A percentile compares a stretch with the other conserved stretches of the same genome.
Evolutionary conservation across 495 filamentous ascomycete species (phyloP).

Genomic region (Annulohypoxylon stygium): DNA sequence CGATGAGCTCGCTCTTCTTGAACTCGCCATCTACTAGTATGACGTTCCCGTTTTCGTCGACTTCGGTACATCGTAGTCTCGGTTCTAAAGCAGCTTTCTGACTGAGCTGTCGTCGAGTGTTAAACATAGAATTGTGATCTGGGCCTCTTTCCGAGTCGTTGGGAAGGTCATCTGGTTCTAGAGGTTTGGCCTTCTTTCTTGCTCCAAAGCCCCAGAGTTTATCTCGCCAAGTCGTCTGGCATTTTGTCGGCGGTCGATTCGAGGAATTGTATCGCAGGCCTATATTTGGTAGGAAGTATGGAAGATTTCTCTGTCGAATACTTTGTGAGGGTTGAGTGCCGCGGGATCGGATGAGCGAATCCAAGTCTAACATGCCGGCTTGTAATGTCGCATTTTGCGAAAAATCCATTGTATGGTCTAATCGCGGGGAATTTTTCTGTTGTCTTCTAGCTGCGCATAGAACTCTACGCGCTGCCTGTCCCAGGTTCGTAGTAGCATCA

Average conservation of each 20-base stretch:
- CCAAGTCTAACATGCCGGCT: constrained; percentile 59
- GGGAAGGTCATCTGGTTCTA: constrained; percentile 67
- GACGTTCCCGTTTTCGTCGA: constrained; percentile 92
- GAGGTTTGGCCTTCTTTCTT: constrained; percentile 51
- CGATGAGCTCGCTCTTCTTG: constrained; percentile 95
- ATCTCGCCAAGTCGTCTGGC: constrained; percentile 65
- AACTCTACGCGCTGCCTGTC: constrained; percentile 33
- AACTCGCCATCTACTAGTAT: constrained; percentile 96
- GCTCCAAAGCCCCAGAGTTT: constrained; percentile 64
- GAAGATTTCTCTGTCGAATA: constrained; percentile 19
- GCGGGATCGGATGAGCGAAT: constrained; percentile 56
- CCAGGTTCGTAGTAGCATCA: constrained; percentile 46
- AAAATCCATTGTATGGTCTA: constrained; percentile 8
- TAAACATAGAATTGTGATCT: constrained; percentile 65
- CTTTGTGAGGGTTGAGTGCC: constrained; percentile 20
- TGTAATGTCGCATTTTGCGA: constrained; percentile 51
- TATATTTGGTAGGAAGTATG: constrained; percentile 31
- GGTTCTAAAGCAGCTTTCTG: constrained; percentile 83
- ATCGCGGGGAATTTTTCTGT: constrained; percentile 28
- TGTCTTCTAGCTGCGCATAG: constrained; percentile 46
- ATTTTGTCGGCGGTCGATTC: constrained; percentile 55
- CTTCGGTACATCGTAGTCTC: constrained; percentile 90
- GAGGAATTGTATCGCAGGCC: constrained; percentile 55
- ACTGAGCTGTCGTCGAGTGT: constrained; percentile 70
- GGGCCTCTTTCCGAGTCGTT: constrained; percentile 63